Percentiles rank a stretch among this genome's conserved stretches.
Evolutionary conservation across 1,139 yeast genomes (phyloP).

Genomic region (Hyphopichia burtonii): DNA sequence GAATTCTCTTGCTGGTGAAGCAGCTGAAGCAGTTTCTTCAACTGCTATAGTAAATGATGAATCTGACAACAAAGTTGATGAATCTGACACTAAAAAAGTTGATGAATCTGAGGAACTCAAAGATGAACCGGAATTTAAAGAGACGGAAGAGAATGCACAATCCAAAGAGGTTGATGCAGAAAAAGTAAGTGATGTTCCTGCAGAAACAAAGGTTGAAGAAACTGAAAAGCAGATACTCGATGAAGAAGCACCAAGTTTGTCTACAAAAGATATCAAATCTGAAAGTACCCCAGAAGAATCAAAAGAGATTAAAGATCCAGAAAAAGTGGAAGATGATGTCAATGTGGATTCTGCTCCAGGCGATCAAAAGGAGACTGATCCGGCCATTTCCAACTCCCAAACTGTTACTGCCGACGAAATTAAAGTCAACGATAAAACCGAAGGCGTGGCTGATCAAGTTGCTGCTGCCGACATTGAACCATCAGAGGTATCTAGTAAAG

Average conservation of each 20-base stretch:
- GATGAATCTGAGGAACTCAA: not conserved
- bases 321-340: not conserved
- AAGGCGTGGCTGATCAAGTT: conserved; percentile 6
- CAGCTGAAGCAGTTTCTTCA: conserved; percentile 1
- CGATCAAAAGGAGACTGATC: conserved; percentile 2
- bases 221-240: conserved; percentile 5
- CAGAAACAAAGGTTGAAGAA: conserved; percentile 5
- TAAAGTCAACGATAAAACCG: conserved; percentile 5
- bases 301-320: not conserved
- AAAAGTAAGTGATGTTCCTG: conserved; percentile 2
- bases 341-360: not conserved
- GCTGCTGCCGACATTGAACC: conserved; percentile 6
- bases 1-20: conserved; percentile 1
- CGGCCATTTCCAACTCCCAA: not conserved
- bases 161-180: conserved; percentile 4
- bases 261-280: conserved; percentile 1
- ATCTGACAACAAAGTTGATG: not conserved
- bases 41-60: not conserved
- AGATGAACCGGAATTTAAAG: not conserved
- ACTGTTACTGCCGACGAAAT: conserved; percentile 1
- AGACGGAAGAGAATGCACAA: conserved; percentile 4
- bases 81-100: not conserved
- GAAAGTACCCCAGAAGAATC: not conserved
- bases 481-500: conserved; percentile 2
- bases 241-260: conserved; percentile 1